Evolutionary conservation across 2,329 filamentous ascomycete species (phyloP).

Genomic region (Tricladium varicosporioides): DNA sequence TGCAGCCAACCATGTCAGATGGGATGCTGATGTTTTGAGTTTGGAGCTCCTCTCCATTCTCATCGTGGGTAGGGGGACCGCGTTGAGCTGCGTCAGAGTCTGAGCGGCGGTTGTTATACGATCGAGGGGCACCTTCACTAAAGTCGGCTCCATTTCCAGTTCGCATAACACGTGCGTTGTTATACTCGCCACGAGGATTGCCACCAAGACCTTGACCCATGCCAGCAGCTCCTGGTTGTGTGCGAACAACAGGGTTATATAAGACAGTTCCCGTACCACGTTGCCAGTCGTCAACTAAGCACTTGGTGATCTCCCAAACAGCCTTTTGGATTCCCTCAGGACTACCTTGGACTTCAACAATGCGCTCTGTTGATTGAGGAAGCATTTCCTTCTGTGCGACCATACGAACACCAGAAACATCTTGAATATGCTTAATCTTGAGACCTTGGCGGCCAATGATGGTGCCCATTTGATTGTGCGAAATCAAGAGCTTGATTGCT

Average conservation of each 20-base stretch:
- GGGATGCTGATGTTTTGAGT: slow-evolving; percentile 99
- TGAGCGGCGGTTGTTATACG: slow-evolving; percentile 74
- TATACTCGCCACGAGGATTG: slow-evolving; percentile 53
- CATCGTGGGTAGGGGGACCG: slow-evolving; percentile 83
- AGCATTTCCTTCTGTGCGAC: slow-evolving; percentile 99
- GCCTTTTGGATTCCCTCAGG: slow-evolving; percentile 95
- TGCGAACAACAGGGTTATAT: slow-evolving; percentile 94
- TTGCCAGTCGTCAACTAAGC: slow-evolving; percentile 95
- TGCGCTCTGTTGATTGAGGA: slow-evolving; percentile 94
- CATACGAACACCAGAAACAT: slow-evolving; percentile 95
- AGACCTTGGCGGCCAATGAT: slow-evolving; percentile 95
- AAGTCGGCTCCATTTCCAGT: slow-evolving; percentile 98
- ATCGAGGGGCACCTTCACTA: slow-evolving; percentile 72
- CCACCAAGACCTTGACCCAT: slow-evolving; percentile 43
- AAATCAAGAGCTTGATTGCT: slow-evolving; percentile 98
- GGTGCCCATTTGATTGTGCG: slow-evolving; percentile 99
- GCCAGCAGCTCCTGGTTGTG: slow-evolving; percentile 58
- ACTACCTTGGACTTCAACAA: slow-evolving; percentile 94
- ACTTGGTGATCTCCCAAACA: slow-evolving; percentile 98
- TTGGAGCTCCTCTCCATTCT: slow-evolving; percentile 96
- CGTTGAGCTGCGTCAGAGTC: slow-evolving; percentile 78
- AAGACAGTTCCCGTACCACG: slow-evolving; percentile 94
- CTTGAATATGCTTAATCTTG: slow-evolving; percentile 99
- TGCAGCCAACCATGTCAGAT: slow-evolving; percentile 99
- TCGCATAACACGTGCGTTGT: slow-evolving; percentile 75